A percentile compares a stretch with the other conserved stretches of the same genome.
Conservation (phyloP, 2,329 filamentous ascomycete genomes). For the Chaetomium strumarium region DNA sequence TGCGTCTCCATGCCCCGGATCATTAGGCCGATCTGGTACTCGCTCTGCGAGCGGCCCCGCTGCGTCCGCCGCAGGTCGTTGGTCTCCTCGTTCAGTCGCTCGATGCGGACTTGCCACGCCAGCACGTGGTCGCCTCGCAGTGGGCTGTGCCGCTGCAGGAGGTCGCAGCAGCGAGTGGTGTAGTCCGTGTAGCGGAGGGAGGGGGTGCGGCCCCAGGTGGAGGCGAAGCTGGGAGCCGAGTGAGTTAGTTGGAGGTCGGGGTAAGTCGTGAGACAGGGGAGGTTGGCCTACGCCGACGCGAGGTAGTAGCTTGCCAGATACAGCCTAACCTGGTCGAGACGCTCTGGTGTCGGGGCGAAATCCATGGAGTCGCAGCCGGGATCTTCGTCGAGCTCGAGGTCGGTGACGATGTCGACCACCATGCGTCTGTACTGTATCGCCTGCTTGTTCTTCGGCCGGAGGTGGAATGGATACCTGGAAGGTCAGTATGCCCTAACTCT, state of each 20-base stretch:
- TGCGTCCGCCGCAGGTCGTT: constrained; percentile 28
- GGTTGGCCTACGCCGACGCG: constrained; percentile 37
- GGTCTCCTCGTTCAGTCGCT: constrained; percentile 37
- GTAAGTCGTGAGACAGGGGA: neutral
- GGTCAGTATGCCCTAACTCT: neutral
- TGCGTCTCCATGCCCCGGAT: constrained; percentile 44
- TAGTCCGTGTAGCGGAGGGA: constrained; percentile 36
- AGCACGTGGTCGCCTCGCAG: constrained; percentile 38
- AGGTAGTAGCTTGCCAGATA: constrained; percentile 43
- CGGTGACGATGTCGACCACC: constrained; percentile 44
- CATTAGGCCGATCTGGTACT: constrained; percentile 40
- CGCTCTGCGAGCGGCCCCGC: constrained; percentile 26
- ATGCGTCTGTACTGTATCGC: constrained; percentile 47
- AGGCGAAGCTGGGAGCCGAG: constrained; percentile 31
- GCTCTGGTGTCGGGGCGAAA: constrained; percentile 24
- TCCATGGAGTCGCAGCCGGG: constrained; percentile 24
- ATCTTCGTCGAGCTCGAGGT: constrained; percentile 45
- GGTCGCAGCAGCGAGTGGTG: constrained; percentile 40
- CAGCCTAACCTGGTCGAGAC: constrained; percentile 40
- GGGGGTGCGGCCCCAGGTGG: constrained; percentile 34
- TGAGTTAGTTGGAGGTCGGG: constrained; percentile 13
- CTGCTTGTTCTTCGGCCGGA: constrained; percentile 46
- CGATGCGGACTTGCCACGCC: constrained; percentile 38
- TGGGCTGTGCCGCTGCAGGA: constrained; percentile 35
- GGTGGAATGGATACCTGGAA: constrained; percentile 50